Percentiles rank a stretch among this genome's conserved stretches.
These are phyloP conservation scores for Fusarium algeriense DNA, from an alignment of 2,329 filamentous ascomycete species.

Conservation along the genomic window DNA sequence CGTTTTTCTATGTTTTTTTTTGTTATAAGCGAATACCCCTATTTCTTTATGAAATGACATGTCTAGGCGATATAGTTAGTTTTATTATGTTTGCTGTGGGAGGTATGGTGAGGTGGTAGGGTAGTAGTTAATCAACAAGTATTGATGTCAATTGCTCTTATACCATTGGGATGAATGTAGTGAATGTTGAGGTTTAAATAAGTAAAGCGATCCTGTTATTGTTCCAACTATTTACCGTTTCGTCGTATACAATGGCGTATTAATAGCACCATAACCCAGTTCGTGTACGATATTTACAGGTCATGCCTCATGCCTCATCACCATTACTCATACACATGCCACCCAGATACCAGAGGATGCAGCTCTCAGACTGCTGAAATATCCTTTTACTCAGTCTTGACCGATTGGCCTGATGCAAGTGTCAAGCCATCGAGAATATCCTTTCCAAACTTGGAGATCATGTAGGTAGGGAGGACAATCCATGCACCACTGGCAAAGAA, in stretches of 20 bases:
- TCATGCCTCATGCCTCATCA: constrained; percentile 28
- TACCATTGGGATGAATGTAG: not conserved
- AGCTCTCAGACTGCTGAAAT: too few relatives aligned
- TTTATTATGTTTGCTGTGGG: constrained; percentile 24
- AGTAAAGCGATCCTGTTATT: not conserved
- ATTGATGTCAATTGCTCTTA: not conserved
- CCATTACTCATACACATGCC: not conserved
- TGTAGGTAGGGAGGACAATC: constrained; percentile 65
- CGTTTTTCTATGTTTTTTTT: constrained; percentile 13
- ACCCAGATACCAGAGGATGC: not conserved
- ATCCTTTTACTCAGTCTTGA: constrained; percentile 12
- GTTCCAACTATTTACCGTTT: too few relatives aligned
- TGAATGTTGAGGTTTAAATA: not conserved
- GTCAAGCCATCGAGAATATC: constrained; percentile 63
- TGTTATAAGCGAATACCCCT: constrained; percentile 45
- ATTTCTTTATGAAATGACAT: constrained; percentile 36
- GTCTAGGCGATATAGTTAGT: constrained; percentile 32
- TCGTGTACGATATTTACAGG: not conserved
- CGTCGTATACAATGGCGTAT: not conserved
- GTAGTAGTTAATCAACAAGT: not conserved
- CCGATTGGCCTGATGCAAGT: constrained; percentile 51
- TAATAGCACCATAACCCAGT: not conserved
- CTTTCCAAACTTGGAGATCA: constrained; percentile 62
- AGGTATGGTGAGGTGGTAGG: not conserved
- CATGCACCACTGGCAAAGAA: constrained; percentile 61